Percentiles rank a stretch among this genome's conserved stretches.
phyloP scores from a whole-genome alignment of 179 eudicot genomes.

The Amaranthus tricolor region DNA sequence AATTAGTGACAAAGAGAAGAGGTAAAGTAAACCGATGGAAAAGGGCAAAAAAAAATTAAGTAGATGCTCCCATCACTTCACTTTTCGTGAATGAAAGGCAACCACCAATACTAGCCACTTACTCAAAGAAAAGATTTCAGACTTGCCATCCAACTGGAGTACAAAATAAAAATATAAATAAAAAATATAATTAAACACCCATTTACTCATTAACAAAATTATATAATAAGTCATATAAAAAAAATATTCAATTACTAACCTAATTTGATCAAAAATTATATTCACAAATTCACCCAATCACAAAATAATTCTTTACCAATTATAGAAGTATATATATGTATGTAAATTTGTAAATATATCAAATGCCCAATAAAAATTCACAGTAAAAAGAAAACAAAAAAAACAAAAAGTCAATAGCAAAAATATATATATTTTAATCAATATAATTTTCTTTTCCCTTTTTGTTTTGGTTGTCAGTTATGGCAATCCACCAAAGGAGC shows the following conservation, averaged over 20 bases:
- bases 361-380: slow-evolving; percentile 22
- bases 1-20: slow-evolving; percentile 8
- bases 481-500: slow-evolving; percentile 43
- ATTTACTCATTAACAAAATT: slow-evolving; percentile 14
- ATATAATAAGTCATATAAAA: background rate
- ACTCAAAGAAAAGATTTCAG: slow-evolving; percentile 35
- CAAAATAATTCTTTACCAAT: background rate
- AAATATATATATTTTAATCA: background rate
- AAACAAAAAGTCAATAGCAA: slow-evolving; percentile 4
- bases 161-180: background rate
- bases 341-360: slow-evolving; percentile 7
- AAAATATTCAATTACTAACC: too few relatives aligned
- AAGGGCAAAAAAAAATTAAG: slow-evolving; percentile 19
- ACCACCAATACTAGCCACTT: slow-evolving; percentile 39
- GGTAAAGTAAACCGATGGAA: slow-evolving; percentile 15
- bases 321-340: background rate
- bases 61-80: slow-evolving; percentile 29
- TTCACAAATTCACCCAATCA: background rate
- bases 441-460: background rate
- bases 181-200: background rate
- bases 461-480: slow-evolving; percentile 26
- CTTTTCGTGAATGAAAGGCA: slow-evolving; percentile 48
- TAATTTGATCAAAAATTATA: background rate
- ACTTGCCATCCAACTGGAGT: slow-evolving; percentile 26
- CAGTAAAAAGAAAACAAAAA: slow-evolving; percentile 11